A percentile compares a stretch with the other conserved stretches of the same genome.
phyloP scores from a whole-genome alignment of 768 basidiomycete species.

The Lactarius quietus region DNA sequence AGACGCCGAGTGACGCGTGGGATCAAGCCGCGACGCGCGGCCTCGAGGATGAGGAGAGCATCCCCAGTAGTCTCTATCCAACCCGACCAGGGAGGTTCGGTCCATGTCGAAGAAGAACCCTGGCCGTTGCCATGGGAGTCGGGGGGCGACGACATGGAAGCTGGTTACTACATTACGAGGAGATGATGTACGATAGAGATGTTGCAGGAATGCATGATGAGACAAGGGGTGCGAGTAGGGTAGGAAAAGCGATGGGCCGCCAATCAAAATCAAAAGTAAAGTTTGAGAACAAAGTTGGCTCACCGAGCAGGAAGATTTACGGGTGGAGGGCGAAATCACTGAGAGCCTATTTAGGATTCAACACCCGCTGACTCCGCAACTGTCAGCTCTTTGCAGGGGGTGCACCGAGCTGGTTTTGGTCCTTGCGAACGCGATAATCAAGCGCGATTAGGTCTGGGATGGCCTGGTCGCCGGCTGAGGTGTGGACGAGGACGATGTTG shows the following conservation, averaged over 20 bases:
- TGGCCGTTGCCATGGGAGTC: conserved; percentile 22
- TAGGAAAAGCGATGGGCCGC: conserved; percentile 25
- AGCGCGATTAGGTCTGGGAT: conserved; percentile 16
- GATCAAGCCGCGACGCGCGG: conserved; percentile 83
- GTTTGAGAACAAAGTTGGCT: conserved; percentile 29
- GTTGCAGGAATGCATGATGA: neutral
- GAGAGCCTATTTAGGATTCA: conserved; percentile 30
- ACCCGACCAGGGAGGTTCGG: conserved; percentile 88
- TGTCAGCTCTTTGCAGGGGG: conserved; percentile 4
- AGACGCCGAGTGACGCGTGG: conserved; percentile 89
- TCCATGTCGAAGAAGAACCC: conserved; percentile 50
- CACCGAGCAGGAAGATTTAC: conserved; percentile 31
- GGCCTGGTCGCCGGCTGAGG: neutral
- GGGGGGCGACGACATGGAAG: conserved; percentile 25
- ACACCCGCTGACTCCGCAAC: conserved; percentile 28
- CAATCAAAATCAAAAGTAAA: conserved; percentile 29
- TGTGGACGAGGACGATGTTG: conserved; percentile 10
- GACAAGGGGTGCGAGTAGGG: conserved; percentile 10
- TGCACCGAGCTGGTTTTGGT: conserved; percentile 5
- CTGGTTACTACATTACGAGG: conserved; percentile 11
- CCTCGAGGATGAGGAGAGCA: conserved; percentile 95
- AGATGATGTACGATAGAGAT: neutral
- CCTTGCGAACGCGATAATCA: conserved; percentile 1
- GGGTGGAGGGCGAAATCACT: conserved; percentile 28
- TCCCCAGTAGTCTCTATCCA: conserved; percentile 96